Evolutionary conservation across 2,329 filamentous ascomycete species (phyloP).

Genomic region (Cadophora sp.): DNA sequence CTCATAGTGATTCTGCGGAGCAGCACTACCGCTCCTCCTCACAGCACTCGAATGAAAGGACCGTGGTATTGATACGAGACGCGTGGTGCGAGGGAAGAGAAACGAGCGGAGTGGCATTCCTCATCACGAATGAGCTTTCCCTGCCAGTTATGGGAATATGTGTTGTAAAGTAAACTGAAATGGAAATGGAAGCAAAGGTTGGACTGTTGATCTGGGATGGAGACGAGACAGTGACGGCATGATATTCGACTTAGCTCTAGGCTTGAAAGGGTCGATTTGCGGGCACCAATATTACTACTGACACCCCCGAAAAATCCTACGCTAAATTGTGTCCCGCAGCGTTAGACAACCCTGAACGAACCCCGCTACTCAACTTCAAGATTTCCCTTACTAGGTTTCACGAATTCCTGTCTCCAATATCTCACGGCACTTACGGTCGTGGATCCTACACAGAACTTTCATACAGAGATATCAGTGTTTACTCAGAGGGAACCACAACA

Average conservation of each 20-base stretch:
- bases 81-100: constrained; percentile 29
- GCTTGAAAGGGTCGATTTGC: constrained; percentile 9
- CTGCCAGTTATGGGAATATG: neutral
- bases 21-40: constrained; percentile 42
- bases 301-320: neutral
- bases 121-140: constrained; percentile 56
- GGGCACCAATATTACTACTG: constrained; percentile 5
- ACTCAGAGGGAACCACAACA: constrained; percentile 5
- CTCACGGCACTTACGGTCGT: neutral
- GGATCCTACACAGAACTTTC: neutral
- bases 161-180: neutral
- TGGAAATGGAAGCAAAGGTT: neutral
- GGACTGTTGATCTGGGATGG: neutral
- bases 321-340: constrained; percentile 1
- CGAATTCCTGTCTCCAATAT: neutral
- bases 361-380: constrained; percentile 13
- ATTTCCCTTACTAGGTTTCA: neutral
- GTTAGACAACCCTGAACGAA: too few species aligned
- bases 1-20: constrained; percentile 76
- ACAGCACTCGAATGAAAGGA: constrained; percentile 54
- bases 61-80: constrained; percentile 31
- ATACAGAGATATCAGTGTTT: neutral
- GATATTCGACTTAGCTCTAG: constrained; percentile 13
- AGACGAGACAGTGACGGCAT: constrained; percentile 18
- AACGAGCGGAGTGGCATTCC: constrained; percentile 63